These are phyloP conservation scores for Syncephalastrum monosporum DNA, from an alignment of 371 early-diverging fungal species.

Conservation along the genomic window DNA sequence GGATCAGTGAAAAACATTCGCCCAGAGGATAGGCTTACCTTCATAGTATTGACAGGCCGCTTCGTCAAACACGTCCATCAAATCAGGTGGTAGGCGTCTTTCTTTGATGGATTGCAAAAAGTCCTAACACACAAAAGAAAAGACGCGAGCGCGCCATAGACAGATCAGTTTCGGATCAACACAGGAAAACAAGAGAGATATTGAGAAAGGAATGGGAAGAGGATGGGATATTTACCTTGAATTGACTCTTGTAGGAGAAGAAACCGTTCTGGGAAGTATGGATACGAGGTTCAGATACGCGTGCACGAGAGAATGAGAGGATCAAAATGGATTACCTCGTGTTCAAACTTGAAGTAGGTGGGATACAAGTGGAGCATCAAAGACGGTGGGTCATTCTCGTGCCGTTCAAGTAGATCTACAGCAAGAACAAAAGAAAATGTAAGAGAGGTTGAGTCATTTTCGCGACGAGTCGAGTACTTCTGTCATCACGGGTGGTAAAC, in stretches of 20 bases:
- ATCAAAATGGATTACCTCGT: constrained; percentile 40
- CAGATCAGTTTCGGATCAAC: neutral
- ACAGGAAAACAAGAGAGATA: no score
- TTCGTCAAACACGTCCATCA: constrained; percentile 59
- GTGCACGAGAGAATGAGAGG: neutral
- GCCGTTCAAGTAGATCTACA: constrained; percentile 43
- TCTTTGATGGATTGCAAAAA: constrained; percentile 58
- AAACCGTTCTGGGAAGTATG: constrained; percentile 49
- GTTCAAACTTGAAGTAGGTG: constrained; percentile 66
- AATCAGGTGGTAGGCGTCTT: constrained; percentile 51
- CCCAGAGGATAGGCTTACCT: constrained; percentile 27
- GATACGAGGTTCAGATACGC: neutral
- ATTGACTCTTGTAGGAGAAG: constrained; percentile 63
- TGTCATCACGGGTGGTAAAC: no score
- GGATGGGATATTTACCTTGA: constrained; percentile 39
- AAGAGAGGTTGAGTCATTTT: neutral
- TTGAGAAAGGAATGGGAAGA: no score
- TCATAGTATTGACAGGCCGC: constrained; percentile 61
- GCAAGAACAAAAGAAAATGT: neutral
- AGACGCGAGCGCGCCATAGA: neutral
- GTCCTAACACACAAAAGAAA: constrained; percentile 29
- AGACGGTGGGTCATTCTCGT: constrained; percentile 50
- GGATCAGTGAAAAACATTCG: neutral
- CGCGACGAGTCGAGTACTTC: no score
- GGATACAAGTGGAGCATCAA: constrained; percentile 58